A percentile compares a stretch with the other conserved stretches of the same genome.
Evolutionary conservation across 1,284 basidiomycete genomes (phyloP).

Genomic region (Ganoderma boninense): DNA sequence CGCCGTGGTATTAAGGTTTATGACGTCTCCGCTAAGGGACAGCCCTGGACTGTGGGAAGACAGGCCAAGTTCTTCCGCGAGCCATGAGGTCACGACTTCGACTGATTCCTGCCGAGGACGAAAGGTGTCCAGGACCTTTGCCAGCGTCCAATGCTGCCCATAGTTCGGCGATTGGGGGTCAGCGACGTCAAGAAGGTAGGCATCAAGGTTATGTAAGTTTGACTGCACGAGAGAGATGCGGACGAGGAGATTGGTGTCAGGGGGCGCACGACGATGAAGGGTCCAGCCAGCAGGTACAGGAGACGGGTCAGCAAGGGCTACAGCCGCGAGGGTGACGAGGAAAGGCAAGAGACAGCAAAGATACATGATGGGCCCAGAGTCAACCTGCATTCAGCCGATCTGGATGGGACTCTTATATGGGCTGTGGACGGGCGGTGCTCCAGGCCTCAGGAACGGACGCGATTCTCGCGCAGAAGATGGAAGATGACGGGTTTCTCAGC

Average conservation of each 20-base stretch:
- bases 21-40: slow-evolving; percentile 47
- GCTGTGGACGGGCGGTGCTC: not conserved
- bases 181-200: slow-evolving; percentile 51
- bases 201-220: slow-evolving; percentile 50
- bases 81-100: slow-evolving; percentile 43
- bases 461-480: slow-evolving; percentile 3
- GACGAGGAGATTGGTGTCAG: slow-evolving; percentile 1
- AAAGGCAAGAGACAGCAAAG: not conserved
- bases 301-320: not conserved
- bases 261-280: slow-evolving; percentile 17
- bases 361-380: not conserved
- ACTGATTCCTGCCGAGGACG: slow-evolving; percentile 51
- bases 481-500: not conserved
- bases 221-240: slow-evolving; percentile 51
- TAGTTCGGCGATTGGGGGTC: slow-evolving; percentile 52
- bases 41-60: slow-evolving; percentile 40
- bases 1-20: slow-evolving; percentile 52
- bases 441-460: not conserved
- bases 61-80: slow-evolving; percentile 39
- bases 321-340: not conserved
- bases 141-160: slow-evolving; percentile 51
- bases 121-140: slow-evolving; percentile 48
- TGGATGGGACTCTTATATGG: not conserved
- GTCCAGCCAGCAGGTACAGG: slow-evolving; percentile 12
- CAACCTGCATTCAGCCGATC: not conserved